A percentile compares a stretch with the other conserved stretches of the same genome.
Evolutionary conservation across 2,329 filamentous ascomycete species (phyloP).

Genomic region (Talaromyces sp.): DNA sequence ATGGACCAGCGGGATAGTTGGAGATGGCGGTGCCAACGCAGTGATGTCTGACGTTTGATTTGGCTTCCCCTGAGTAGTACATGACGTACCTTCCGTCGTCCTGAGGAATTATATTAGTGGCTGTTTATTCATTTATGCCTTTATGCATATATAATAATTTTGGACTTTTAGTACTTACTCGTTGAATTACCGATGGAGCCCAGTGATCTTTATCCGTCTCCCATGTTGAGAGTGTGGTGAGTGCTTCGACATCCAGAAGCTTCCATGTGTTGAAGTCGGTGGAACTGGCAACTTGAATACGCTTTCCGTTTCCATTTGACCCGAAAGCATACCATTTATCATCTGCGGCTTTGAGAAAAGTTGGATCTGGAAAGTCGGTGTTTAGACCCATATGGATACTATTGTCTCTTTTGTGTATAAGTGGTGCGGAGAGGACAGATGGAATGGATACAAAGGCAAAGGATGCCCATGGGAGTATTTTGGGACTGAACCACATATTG

Average conservation of each 20-base stretch:
- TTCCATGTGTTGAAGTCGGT: slow-evolving; percentile 51
- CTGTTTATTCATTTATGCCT: too few species aligned
- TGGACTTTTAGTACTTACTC: slow-evolving; percentile 40
- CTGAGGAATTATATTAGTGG: slow-evolving; percentile 15
- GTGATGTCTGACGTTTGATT: slow-evolving; percentile 47
- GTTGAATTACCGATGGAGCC: slow-evolving; percentile 62
- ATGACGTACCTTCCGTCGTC: slow-evolving; percentile 59
- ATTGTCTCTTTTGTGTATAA: slow-evolving; percentile 17
- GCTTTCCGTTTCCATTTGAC: slow-evolving; percentile 54
- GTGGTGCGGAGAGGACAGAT: slow-evolving; percentile 19
- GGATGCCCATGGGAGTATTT: neutral
- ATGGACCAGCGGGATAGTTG: too few species aligned
- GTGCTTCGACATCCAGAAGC: slow-evolving; percentile 55
- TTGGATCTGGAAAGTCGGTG: slow-evolving; percentile 34
- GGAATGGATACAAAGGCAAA: slow-evolving; percentile 6
- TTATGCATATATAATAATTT: neutral
- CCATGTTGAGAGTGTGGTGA: slow-evolving; percentile 59
- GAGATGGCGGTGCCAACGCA: slow-evolving; percentile 55
- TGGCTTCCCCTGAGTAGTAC: slow-evolving; percentile 60
- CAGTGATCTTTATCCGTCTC: slow-evolving; percentile 58
- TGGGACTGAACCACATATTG: too few species aligned
- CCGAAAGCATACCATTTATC: slow-evolving; percentile 62
- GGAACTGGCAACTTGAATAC: slow-evolving; percentile 58
- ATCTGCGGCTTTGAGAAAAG: slow-evolving; percentile 51
- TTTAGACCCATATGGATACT: slow-evolving; percentile 33